Evolutionary conservation across 1,139 yeast species (phyloP), one percentile per base, ranked within the genome.

Genomic region (Saccharomyces hybrid): DNA sequence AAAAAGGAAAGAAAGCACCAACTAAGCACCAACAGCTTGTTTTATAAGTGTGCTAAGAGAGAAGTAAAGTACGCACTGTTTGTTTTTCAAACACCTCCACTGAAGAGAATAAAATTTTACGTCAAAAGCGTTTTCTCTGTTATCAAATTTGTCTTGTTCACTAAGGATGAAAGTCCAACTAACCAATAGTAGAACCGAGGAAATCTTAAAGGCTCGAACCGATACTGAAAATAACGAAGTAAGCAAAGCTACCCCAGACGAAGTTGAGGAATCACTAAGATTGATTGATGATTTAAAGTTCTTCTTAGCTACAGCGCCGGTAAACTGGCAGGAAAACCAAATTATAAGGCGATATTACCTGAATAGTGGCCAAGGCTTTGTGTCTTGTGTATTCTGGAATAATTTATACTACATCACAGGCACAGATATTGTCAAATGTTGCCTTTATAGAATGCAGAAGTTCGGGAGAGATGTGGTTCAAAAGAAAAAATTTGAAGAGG

Each of bases 401-500:
- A 88, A 88, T 67, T 76, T 91, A 19, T 93, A 87, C 68, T 90
- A 88, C 71, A 81, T 93, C 52, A 91, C 98, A 0, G 99, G 99
- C 5, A 93, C 98, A 0, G 99, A 93, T 74, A 91, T 93, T 56
- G 97, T 93, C 47, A 81, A 97, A 56, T 88, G 96, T 69, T 82
- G 95, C 53, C 87, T 91, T 27, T 93, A 88, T 71, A 83, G 95
- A 61, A 88, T 93, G 74, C 86, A 86, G 64, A 93, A 90, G 63
- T 88, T 93, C 73, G 99, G 99, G 2, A 76, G 98, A 56, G 81
- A 81, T 60, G 84, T 93, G 50, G 71, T 82, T 42, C 97, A 93
- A 70, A 77, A 95, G 61, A 91, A 93, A 72, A 93, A 93, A 73
- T 93, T 93, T 68, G 99, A 93, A 74, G 99, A 93, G 73, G 98